Base-by-base conservation (phyloP, 2,329 filamentous ascomycete species). In the Furcasterigmium sp. region DNA sequence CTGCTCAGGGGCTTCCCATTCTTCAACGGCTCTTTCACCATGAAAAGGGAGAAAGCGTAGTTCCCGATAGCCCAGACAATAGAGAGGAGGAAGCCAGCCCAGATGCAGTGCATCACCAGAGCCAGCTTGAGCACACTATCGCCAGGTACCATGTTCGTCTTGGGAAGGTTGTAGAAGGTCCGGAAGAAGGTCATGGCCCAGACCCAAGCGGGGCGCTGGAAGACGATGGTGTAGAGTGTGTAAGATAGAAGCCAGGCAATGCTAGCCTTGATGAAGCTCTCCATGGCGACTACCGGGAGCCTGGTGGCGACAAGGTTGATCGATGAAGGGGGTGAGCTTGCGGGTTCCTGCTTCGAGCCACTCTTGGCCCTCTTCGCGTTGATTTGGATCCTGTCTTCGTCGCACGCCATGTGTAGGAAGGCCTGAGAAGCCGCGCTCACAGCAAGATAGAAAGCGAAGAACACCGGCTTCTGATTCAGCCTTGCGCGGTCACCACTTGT, bases 381-480 rank as follows among this genome's bases (percentile, higher is more conserved):
- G 1, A 55, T 56, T 10, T 67, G 63, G 50, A 76, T 75, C 3
- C 69, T 56, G 60, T 95, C 90, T 49, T 82, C 80, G 57, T 95
- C 90, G 41, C 68, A 70, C 57, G 76, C 80, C 14, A 95, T 69
- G 59, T 96, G 91, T 25, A 76, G 57, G 10, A 75, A 56, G 2
- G 85, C 80, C 61, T 95, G 87, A n/a, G 75, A 65, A 9, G 86
- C 46, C 4, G 86, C 87, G 35, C 93, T 73, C 1, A 82, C 62
- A 3, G 83, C 58, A 51, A 93, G 78, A 55, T 86, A 82, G 46
- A 76, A 78, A 26, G 87, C 82, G 40, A 95, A 70, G 59, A 90
- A 93, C 20, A 97, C 76, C 1, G 89, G 84, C 51, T 86, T 80
- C 69, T 97, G 91, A 60, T 97, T 97, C 46, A 96, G 67, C 41